Evolutionary conservation across 306 rosid genomes (phyloP).

Genomic region (Rosa persica): DNA sequence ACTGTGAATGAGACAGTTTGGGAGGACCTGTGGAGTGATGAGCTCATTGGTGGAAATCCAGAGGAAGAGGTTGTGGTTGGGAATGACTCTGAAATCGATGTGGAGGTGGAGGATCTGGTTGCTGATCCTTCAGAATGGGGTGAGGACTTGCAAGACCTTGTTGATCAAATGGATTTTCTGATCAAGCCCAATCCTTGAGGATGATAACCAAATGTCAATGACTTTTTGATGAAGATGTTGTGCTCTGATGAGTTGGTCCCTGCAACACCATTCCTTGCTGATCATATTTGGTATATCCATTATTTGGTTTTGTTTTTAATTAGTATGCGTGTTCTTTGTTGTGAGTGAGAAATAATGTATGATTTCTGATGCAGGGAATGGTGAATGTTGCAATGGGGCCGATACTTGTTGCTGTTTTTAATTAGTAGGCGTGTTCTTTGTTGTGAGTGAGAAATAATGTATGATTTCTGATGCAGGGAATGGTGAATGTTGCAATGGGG

Average conservation of each 20-base stretch:
- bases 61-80: slow-evolving; percentile 51
- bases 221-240: slow-evolving; percentile 1
- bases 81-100: slow-evolving; percentile 50
- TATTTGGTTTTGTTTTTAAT: slow-evolving; percentile 1
- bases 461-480: slow-evolving; percentile 49
- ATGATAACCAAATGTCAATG: background rate
- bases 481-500: slow-evolving; percentile 46
- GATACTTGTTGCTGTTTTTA: slow-evolving; percentile 16
- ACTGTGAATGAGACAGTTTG: slow-evolving; percentile 40
- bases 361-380: slow-evolving; percentile 50
- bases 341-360: slow-evolving; percentile 30
- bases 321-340: slow-evolving; percentile 5
- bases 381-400: slow-evolving; percentile 48
- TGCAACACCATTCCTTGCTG: slow-evolving; percentile 25
- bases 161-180: slow-evolving; percentile 72
- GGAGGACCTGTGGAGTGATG: slow-evolving; percentile 66
- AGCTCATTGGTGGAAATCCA: slow-evolving; percentile 45
- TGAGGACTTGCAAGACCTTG: slow-evolving; percentile 62
- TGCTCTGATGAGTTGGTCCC: slow-evolving; percentile 27
- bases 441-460: slow-evolving; percentile 28
- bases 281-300: slow-evolving; percentile 20
- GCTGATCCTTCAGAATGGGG: slow-evolving; percentile 51
- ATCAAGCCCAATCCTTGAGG: slow-evolving; percentile 36
- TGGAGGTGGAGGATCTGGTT: slow-evolving; percentile 52
- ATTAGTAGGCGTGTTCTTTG: slow-evolving; percentile 2